phyloP scores from a whole-genome alignment of 768 basidiomycete species.

The Trametes coccinea region DNA sequence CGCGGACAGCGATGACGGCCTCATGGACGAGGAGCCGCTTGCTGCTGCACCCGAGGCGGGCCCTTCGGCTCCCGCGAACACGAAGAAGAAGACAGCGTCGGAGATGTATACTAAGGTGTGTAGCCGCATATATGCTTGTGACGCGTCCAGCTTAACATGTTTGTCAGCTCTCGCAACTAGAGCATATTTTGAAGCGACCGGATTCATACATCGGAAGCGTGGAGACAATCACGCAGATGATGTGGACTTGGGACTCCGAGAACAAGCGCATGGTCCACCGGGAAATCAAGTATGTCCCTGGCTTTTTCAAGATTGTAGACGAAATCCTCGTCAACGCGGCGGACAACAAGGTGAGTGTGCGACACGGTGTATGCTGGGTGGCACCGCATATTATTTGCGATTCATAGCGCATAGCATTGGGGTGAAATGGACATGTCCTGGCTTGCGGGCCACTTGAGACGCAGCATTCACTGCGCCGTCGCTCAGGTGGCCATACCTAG shows the following conservation, averaged over 20 bases:
- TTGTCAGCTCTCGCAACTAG: slow-evolving; percentile 83
- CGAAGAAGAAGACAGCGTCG: slow-evolving; percentile 85
- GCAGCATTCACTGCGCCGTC: too few species aligned
- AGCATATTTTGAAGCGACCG: slow-evolving; percentile 90
- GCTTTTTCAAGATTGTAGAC: slow-evolving; percentile 99
- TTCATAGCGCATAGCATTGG: not conserved
- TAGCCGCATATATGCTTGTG: not conserved
- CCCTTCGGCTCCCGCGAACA: slow-evolving; percentile 34
- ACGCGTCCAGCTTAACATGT: slow-evolving; percentile 1
- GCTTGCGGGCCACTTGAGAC: too few species aligned
- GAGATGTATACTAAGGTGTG: slow-evolving; percentile 89
- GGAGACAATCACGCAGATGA: slow-evolving; percentile 78
- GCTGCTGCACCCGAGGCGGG: slow-evolving; percentile 21
- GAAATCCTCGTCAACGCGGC: slow-evolving; percentile 99
- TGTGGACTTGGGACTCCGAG: slow-evolving; percentile 93
- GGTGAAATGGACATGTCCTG: too few species aligned
- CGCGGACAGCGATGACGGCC: slow-evolving; percentile 50
- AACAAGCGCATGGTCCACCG: slow-evolving; percentile 81
- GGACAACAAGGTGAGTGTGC: slow-evolving; percentile 84
- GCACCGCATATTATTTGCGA: not conserved
- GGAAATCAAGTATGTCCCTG: slow-evolving; percentile 90
- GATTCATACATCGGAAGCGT: slow-evolving; percentile 98
- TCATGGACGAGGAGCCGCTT: slow-evolving; percentile 42
- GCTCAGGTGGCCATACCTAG: too few species aligned
- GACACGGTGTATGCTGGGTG: not conserved